These are phyloP conservation scores for Hypoxylon rickii DNA, from an alignment of 495 filamentous ascomycete species.

Conservation along the genomic window DNA sequence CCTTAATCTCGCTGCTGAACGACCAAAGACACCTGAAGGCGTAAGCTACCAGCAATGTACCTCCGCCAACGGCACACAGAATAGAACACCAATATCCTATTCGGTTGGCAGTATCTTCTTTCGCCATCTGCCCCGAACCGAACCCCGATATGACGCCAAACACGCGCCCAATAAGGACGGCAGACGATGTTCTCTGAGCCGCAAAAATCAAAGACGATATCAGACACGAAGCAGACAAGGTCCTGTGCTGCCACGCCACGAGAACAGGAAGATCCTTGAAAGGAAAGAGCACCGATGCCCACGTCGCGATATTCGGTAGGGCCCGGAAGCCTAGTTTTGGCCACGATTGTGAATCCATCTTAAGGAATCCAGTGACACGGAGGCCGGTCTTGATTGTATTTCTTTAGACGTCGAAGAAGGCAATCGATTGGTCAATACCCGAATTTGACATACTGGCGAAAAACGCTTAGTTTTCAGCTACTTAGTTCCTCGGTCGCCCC, in stretches of 20 bases:
- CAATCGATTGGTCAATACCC: too few relatives aligned
- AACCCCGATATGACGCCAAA: conserved; percentile 74
- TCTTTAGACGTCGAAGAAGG: too few relatives aligned
- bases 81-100: conserved; percentile 62
- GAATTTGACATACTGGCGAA: too few relatives aligned
- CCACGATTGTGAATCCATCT: conserved; percentile 41
- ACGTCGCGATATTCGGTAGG: neutral
- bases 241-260: conserved; percentile 65
- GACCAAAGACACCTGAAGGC: conserved; percentile 71
- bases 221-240: conserved; percentile 52
- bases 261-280: conserved; percentile 69
- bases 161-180: conserved; percentile 74
- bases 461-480: too few relatives aligned
- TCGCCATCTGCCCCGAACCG: conserved; percentile 58
- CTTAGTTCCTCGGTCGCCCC: too few relatives aligned
- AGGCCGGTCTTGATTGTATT: too few relatives aligned
- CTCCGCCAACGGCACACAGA: conserved; percentile 63
- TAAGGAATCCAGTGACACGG: neutral
- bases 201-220: conserved; percentile 64
- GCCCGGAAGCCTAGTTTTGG: neutral
- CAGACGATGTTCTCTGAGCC: conserved; percentile 63
- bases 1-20: conserved; percentile 80
- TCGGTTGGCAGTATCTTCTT: conserved; percentile 55
- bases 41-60: conserved; percentile 67
- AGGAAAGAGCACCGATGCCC: conserved; percentile 18